A percentile compares a stretch with the other conserved stretches of the same genome.
Evolutionary conservation across 495 filamentous ascomycete genomes (phyloP).

Genomic region (Daldinia loculata): DNA sequence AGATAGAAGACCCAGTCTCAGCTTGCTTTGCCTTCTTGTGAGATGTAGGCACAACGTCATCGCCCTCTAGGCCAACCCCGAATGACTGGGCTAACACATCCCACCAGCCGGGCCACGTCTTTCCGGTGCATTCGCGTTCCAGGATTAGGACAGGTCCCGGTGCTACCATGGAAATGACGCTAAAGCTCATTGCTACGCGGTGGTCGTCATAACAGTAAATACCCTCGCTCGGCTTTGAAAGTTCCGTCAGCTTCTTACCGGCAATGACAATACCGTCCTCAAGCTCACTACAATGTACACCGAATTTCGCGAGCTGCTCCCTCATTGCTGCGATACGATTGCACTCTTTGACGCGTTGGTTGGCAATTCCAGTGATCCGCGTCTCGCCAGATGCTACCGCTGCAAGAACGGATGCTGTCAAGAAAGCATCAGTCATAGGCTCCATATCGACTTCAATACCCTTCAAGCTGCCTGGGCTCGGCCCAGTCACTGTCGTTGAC

Average conservation of each 20-base stretch:
- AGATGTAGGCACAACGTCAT: constrained; percentile 59
- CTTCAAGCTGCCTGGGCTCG: constrained; percentile 74
- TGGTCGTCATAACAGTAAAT: constrained; percentile 98
- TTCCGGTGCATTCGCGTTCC: constrained; percentile 91
- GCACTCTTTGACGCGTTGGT: constrained; percentile 98
- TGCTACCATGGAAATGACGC: constrained; percentile 82
- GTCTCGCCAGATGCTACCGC: constrained; percentile 89
- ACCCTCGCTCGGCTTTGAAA: constrained; percentile 70
- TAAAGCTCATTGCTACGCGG: constrained; percentile 97
- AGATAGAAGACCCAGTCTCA: constrained; percentile 69
- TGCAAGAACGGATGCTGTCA: constrained; percentile 91
- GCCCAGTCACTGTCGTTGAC: constrained; percentile 93
- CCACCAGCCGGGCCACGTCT: constrained; percentile 99
- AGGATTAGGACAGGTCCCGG: constrained; percentile 79
- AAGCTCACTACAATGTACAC: constrained; percentile 84
- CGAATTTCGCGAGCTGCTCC: constrained; percentile 94
- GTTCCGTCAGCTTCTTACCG: constrained; percentile 67
- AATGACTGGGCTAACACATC: constrained; percentile 82
- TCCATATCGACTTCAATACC: constrained; percentile 91
- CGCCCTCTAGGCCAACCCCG: constrained; percentile 76
- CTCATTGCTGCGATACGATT: constrained; percentile 98
- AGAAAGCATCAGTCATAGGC: constrained; percentile 98
- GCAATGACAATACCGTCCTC: constrained; percentile 92
- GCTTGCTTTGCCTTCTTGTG: constrained; percentile 48
- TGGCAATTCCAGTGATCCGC: constrained; percentile 93